Percentiles rank a stretch among this genome's conserved stretches.
Evolutionary conservation across 176 grass and related monocot species (phyloP).

Genomic region (Saccharum officinarum): DNA sequence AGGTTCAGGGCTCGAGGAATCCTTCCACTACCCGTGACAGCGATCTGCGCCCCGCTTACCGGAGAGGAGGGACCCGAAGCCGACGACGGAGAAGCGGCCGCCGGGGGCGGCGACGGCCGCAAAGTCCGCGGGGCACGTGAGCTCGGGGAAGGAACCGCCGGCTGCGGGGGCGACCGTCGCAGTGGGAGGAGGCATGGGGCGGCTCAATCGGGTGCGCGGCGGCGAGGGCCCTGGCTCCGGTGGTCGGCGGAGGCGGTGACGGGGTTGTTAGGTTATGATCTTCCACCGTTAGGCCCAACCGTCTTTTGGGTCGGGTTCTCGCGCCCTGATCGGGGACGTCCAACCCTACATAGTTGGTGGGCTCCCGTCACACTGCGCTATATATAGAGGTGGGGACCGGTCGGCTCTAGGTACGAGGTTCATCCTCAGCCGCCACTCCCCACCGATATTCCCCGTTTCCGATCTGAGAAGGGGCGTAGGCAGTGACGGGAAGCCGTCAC

Average conservation of each 20-base stretch:
- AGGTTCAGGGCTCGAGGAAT: background rate
- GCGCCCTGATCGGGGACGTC: too few species aligned
- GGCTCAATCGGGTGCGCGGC: background rate
- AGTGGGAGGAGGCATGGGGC: background rate
- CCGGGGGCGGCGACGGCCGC: slow-evolving; percentile 36
- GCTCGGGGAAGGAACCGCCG: slow-evolving; percentile 22
- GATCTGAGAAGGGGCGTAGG: too few species aligned
- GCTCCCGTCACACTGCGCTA: too few species aligned
- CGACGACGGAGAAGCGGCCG: slow-evolving; percentile 63
- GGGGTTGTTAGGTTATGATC: too few species aligned
- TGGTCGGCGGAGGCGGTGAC: slow-evolving; percentile 2
- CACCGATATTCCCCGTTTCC: too few species aligned
- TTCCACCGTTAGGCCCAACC: too few species aligned
- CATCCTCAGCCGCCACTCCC: too few species aligned
- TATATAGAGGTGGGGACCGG: too few species aligned
- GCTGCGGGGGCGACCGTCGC: background rate
- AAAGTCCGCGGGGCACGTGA: slow-evolving; percentile 51
- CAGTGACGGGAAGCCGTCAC: too few species aligned
- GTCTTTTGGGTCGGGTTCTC: too few species aligned
- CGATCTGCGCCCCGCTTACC: slow-evolving; percentile 30
- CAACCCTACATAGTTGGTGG: too few species aligned
- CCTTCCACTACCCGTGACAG: background rate
- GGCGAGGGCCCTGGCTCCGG: slow-evolving; percentile 27
- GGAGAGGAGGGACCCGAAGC: slow-evolving; percentile 96
- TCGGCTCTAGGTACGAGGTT: too few species aligned